Evolutionary conservation across 2,329 filamentous ascomycete genomes (phyloP), one percentile per base, ranked within the genome.

Genomic region (Samsoniella hepiali): DNA sequence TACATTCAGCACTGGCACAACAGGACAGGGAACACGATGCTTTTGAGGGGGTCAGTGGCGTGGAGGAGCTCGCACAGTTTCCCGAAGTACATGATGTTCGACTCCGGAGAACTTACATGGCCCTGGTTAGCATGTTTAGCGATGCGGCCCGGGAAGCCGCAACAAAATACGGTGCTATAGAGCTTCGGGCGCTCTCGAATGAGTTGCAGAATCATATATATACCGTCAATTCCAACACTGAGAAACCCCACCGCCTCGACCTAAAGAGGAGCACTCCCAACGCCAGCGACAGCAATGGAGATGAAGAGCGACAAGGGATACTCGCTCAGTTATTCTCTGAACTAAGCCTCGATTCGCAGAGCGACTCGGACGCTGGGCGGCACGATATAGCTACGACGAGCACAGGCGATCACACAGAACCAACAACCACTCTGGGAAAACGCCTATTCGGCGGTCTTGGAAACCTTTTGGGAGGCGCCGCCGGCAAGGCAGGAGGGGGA

Each of bases 91-190:
- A 31, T n/a, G 44, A 58, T 31, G 56, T 38, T 15, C 66, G 66
- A 22, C 49, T 67, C 15, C 65, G 66, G 17, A 58, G 56, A 15
- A 63, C 65, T 4, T 67, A 67, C 56, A 45, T 65, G 62, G 63
- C 65, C 15, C 55, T 67, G 17, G 45, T 67, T 10, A 63, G 65
- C 62, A 62, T 66, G 65, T 62, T 62, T 38, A 65, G 62, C 38
- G 63, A 66, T 47, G 65, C 63, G 5, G 64, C 66, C n/a, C 54
- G 66, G 34, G 44, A 60, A 32, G 62, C 64, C 1, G 65, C 66
- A 5, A 49, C 47, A 1, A 50, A 42, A 29, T 66, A 64, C 36
- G 65, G 64, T 7, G 55, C 64, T 6, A 45, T 58, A 5, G 65
- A 67, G 44, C 56, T 67, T 31, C 44, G n/a, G 5, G 47, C 54